Base-by-base conservation (phyloP, 2,329 filamentous ascomycete genomes). In the Didymella arachidicola region DNA sequence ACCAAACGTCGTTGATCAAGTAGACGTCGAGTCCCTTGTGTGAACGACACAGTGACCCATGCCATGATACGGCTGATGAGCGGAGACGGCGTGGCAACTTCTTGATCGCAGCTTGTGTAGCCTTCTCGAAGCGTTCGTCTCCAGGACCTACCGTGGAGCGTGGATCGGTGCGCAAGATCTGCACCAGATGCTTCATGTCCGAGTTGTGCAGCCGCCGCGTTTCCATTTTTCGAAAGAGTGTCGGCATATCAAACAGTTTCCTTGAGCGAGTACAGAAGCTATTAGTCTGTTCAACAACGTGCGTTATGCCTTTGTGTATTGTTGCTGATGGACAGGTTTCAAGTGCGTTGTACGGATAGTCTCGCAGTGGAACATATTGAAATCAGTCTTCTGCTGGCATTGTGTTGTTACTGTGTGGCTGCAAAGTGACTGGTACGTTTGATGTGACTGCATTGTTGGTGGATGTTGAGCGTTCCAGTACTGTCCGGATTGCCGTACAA, bases 101-200 rank as follows among this genome's bases (percentile, higher is more conserved):
- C 16, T 61, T 54, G 58, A 72, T 73, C 2, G 34, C 43, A 11
- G 53, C 30, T 51, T 65, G 59, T 16, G 61, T 61, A 16, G 39
- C 38, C 18, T 53, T 52, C 19, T 34, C 51, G 44, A 70, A 64
- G 1, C 25, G 30, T 8, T 34, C 29, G 4, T 55, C 19, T n/a
- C 58, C 55, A 26, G 25, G 27, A 16, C 44, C n/a, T 10, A 57
- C 53, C 2, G n/a, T 16, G 7, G 49, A 36, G 26, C 42, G 39
- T 19, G 67, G 57, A 3, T 60, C 48, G 36, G 41, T 46, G 16
- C 61, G 62, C 8, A 74, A 52, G 34, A 74, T 53, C 12, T 50
- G 56, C n/a, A 62, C 64, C 7, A 75, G 54, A 2, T 55, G 57
- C 26, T 70, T 69, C 46, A 74, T 71, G 10, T 73, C 71, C 19